Base-by-base conservation (phyloP, 352 stramenopile genomes). In the Thraustochytrium striatum region DNA sequence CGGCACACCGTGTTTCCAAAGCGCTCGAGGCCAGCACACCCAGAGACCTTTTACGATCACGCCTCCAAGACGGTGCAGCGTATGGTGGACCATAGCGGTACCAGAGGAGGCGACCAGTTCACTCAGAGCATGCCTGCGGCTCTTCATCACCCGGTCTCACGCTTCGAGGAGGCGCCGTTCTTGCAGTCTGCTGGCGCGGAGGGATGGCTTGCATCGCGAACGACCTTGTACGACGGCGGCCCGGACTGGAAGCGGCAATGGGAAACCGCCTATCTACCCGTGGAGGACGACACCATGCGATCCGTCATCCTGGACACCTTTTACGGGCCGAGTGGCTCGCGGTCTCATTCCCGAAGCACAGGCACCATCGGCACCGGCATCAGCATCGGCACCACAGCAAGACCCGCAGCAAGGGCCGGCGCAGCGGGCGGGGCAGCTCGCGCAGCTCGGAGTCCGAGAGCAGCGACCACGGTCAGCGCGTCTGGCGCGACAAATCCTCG, bases 1-100 rank as follows among this genome's bases (percentile, higher is more conserved):
- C 21, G 7, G 32, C 59, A 28, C 38, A 8, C 32, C 5, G 7
- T 55, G 5, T 5, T 55, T 47, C 11, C 38, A 19, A 30, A 30
- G 21, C 58, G 35, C 21, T 11, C 8, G 25, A 13, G 13, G 8
- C 16, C 44, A 75, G 52, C 65, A 70, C 21, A 30, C 16, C 43
- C 43, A 1, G 65, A 75, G 3, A 50, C 36, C 32, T 75, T 75
- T 61, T 75, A 62, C 36, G 65, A 75, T 38, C 65, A 75, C 50
- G 52, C 44, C 30, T 30, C 7, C 8, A 8, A n/a, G 21, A 62
- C 65, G 13, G 39, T 32, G 21, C 44, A 75, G 9, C 65, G 65
- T 28, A 43, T 75, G 19, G 65, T 75, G 44, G 65, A 75, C 47
- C 65, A 75, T n/a, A 32, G 41, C 3, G 52, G 13, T 19, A 35